phyloP scores from a whole-genome alignment of 257 asterid species.

The Salvia miltiorrhiza region DNA sequence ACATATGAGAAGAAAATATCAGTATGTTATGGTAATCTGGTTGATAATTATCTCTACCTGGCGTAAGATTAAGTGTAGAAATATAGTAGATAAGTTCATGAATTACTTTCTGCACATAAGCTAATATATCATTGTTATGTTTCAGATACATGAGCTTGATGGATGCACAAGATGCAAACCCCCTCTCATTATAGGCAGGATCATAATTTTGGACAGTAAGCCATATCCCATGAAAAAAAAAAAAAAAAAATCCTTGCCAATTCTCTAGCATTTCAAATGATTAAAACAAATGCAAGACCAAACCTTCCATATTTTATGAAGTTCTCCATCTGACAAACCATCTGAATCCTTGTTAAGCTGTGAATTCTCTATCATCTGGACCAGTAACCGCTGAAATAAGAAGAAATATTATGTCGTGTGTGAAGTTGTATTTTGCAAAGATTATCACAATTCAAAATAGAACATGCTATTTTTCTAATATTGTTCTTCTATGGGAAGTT shows the following conservation, averaged over 20 bases:
- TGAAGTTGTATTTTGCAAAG: slow-evolving; percentile 6
- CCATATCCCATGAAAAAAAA: background rate
- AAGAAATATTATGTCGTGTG: slow-evolving; percentile 7
- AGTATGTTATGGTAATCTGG: background rate
- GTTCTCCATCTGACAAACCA: slow-evolving; percentile 39
- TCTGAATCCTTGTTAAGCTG: slow-evolving; percentile 24
- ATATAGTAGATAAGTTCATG: background rate
- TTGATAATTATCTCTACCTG: background rate
- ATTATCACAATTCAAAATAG: background rate
- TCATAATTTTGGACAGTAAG: background rate
- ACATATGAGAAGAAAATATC: background rate
- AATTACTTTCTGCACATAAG: background rate
- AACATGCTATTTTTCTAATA: background rate
- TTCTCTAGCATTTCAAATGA: slow-evolving; percentile 3
- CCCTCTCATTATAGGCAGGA: slow-evolving; percentile 6
- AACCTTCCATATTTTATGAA: slow-evolving; percentile 68
- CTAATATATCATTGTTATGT: background rate
- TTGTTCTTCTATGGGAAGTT: background rate
- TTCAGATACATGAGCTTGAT: background rate
- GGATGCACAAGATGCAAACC: background rate
- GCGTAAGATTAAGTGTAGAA: background rate
- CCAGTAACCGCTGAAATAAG: slow-evolving; percentile 59
- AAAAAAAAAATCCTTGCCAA: background rate
- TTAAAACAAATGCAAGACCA: slow-evolving; percentile 1
- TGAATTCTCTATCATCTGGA: slow-evolving; percentile 49